Evolutionary conservation across 208 protist genomes (phyloP).

Genomic region (Crithidia bombi): DNA sequence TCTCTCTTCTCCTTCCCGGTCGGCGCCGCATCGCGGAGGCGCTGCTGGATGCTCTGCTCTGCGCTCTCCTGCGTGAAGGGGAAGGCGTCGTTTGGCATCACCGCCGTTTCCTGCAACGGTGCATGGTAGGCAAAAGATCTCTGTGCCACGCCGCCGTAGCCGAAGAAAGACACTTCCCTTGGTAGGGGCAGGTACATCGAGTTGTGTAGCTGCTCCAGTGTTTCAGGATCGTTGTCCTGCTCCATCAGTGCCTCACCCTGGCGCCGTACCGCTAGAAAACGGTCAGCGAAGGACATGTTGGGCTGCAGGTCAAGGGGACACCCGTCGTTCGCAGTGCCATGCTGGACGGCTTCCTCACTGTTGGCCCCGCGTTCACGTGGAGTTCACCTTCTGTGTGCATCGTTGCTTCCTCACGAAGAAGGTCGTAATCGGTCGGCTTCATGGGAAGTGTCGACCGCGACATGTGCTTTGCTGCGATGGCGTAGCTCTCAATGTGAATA

Average conservation of each 20-base stretch:
- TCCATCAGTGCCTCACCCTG: not conserved
- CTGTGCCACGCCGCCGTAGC: not conserved
- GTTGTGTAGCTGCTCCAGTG: constrained; percentile 8
- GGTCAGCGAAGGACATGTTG: constrained; percentile 36
- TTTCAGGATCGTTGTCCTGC: not conserved
- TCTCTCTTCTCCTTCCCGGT: constrained; percentile 4
- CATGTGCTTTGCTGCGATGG: constrained; percentile 19
- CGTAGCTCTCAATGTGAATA: constrained; percentile 39
- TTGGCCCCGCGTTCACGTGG: not conserved
- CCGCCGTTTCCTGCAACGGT: constrained; percentile 1
- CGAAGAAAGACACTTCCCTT: not conserved
- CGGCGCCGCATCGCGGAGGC: constrained; percentile 12
- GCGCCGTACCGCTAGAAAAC: constrained; percentile 26
- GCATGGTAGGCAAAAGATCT: not conserved
- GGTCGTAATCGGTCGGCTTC: constrained; percentile 25
- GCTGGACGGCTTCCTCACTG: not conserved
- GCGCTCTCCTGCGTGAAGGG: constrained; percentile 26
- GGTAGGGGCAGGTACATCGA: constrained; percentile 16
- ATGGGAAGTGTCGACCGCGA: constrained; percentile 10
- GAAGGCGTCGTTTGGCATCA: constrained; percentile 14
- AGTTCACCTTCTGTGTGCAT: not conserved
- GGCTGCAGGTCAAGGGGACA: not conserved
- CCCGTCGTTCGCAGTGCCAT: not conserved
- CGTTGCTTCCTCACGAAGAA: constrained; percentile 15
- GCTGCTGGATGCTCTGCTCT: constrained; percentile 5